Conservation (phyloP, 441 rosid species). For the Hura crepitans region DNA sequence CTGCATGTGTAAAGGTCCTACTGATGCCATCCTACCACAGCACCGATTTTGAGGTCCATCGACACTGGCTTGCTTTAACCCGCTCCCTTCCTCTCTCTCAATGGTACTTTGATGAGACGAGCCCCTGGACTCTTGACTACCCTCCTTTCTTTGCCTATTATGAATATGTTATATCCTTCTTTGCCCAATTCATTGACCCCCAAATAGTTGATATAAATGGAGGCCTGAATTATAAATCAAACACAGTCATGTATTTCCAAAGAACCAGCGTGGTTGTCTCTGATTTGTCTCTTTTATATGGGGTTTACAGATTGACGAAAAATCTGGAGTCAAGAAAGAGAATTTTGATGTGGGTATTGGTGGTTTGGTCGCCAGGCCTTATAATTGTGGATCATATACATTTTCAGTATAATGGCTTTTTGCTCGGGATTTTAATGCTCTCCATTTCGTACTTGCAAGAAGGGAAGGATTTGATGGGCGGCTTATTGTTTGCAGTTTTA, state of each 20-base stretch:
- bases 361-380: conserved; percentile 82
- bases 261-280: conserved; percentile 61
- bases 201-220: conserved; percentile 49
- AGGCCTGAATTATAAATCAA: conserved; percentile 51
- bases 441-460: conserved; percentile 78
- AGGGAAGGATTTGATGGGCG: conserved; percentile 80
- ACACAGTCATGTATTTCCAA: conserved; percentile 62
- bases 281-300: conserved; percentile 63
- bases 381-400: conserved; percentile 84
- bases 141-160: conserved; percentile 93
- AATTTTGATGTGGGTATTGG: conserved; percentile 51
- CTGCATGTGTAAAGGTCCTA: conserved; percentile 62
- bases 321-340: conserved; percentile 34
- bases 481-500: conserved; percentile 63
- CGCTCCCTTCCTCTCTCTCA: conserved; percentile 69
- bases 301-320: conserved; percentile 47
- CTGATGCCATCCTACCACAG: conserved; percentile 76
- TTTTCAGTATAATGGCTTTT: conserved; percentile 91
- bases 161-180: conserved; percentile 61
- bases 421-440: conserved; percentile 67
- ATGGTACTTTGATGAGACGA: conserved; percentile 85
- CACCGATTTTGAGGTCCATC: conserved; percentile 92
- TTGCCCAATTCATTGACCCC: conserved; percentile 62
- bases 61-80: conserved; percentile 89
- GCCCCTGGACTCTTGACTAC: conserved; percentile 95